Evolutionary conservation across 2,329 filamentous ascomycete species (phyloP).

Genomic region (Neopestalotiopsis sp.): DNA sequence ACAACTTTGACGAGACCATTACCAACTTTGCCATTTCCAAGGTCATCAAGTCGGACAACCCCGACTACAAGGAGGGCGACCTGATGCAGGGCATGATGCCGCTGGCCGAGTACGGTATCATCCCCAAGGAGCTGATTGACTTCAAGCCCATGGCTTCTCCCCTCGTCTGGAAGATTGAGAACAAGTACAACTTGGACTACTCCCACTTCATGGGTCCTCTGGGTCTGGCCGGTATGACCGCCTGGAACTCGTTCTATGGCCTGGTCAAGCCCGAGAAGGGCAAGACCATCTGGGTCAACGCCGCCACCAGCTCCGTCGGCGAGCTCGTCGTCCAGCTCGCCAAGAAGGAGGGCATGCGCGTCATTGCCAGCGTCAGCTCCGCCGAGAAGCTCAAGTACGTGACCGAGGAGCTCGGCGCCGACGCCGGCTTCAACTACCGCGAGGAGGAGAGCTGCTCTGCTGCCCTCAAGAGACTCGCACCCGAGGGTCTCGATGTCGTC

Average conservation of each 20-base stretch:
- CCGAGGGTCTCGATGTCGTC: slow-evolving; percentile 15
- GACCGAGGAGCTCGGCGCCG: slow-evolving; percentile 10
- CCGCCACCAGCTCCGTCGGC: slow-evolving; percentile 11
- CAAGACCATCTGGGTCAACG: slow-evolving; percentile 17
- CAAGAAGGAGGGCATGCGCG: slow-evolving; percentile 16
- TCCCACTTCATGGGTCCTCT: slow-evolving; percentile 14
- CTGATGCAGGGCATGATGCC: slow-evolving; percentile 11
- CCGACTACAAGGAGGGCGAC: slow-evolving; percentile 10
- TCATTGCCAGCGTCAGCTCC: slow-evolving; percentile 16
- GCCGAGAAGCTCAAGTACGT: slow-evolving; percentile 15
- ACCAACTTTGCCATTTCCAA: slow-evolving; percentile 13
- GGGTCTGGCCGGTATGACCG: slow-evolving; percentile 13
- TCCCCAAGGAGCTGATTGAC: slow-evolving; percentile 15
- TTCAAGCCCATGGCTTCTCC: slow-evolving; percentile 7
- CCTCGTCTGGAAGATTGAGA: slow-evolving; percentile 17
- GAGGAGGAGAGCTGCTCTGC: slow-evolving; percentile 2
- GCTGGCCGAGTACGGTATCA: slow-evolving; percentile 11
- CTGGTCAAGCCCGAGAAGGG: slow-evolving; percentile 16
- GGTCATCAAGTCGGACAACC: slow-evolving; percentile 12
- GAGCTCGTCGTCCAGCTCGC: slow-evolving; percentile 15
- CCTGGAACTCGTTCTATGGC: slow-evolving; percentile 18
- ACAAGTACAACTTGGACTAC: slow-evolving; percentile 15
- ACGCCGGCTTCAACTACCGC: slow-evolving; percentile 15
- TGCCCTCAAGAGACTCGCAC: slow-evolving; percentile 11
- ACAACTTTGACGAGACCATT: slow-evolving; percentile 9